A percentile compares a stretch with the other conserved stretches of the same genome.
Conservation (phyloP, 2,329 filamentous ascomycete species). For the Microdochium nivale region DNA sequence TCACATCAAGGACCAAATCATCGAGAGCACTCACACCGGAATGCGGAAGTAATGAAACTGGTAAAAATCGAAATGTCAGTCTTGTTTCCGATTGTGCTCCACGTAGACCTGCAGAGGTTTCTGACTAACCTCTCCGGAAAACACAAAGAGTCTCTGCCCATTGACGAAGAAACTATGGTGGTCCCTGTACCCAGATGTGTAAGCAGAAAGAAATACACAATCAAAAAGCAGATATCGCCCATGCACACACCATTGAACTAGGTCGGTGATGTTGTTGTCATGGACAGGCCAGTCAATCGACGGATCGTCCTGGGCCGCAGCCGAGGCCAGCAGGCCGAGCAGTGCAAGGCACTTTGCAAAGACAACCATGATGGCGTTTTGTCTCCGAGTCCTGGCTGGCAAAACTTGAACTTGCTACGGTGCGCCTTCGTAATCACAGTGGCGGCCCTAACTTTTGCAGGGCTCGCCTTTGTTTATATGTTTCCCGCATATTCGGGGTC, state of each 20-base stretch:
- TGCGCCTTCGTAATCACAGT: too few species aligned
- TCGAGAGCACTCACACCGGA: slow-evolving; percentile 25
- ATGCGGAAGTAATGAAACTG: slow-evolving; percentile 32
- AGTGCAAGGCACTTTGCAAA: neutral
- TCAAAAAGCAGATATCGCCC: neutral
- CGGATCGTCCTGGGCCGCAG: neutral
- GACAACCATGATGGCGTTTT: neutral
- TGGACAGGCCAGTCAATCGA: slow-evolving; percentile 17
- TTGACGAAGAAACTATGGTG: slow-evolving; percentile 31
- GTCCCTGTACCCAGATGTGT: slow-evolving; percentile 19
- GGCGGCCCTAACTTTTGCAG: too few species aligned
- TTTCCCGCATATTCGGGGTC: too few species aligned
- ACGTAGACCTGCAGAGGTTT: neutral
- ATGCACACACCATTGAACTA: slow-evolving; percentile 20
- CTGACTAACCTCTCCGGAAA: slow-evolving; percentile 29
- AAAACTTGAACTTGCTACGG: too few species aligned
- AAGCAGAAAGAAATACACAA: neutral
- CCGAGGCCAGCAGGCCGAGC: neutral
- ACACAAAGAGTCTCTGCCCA: slow-evolving; percentile 30
- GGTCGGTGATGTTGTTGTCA: slow-evolving; percentile 20
- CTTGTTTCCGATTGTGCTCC: too few species aligned
- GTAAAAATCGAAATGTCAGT: too few species aligned
- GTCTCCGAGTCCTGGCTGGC: too few species aligned
- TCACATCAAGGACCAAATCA: neutral
- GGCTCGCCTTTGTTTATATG: too few species aligned